Percentiles rank a stretch among this genome's conserved stretches.
Evolutionary conservation across 192 early-diverging fungal genomes (phyloP).

Genomic region (Coemansia sp.): DNA sequence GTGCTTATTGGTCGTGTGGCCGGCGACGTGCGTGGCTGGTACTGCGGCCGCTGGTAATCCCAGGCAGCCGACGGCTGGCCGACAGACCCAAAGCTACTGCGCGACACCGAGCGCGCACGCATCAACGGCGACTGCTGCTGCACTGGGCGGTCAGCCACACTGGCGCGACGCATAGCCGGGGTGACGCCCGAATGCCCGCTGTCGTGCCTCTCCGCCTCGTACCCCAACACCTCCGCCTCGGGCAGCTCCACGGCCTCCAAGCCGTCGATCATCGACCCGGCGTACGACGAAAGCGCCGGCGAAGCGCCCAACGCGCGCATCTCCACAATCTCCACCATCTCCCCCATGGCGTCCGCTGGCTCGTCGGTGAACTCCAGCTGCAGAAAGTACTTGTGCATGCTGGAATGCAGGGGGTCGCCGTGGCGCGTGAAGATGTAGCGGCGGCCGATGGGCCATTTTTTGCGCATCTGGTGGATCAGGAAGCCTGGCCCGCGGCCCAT

Average conservation of each 20-base stretch:
- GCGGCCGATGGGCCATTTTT: slow-evolving; percentile 49
- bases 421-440: slow-evolving; percentile 50
- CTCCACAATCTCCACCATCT: slow-evolving; percentile 40
- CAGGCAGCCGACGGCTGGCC: not conserved
- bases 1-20: not conserved
- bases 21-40: not conserved
- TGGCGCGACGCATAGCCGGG: not conserved
- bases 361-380: slow-evolving; percentile 48
- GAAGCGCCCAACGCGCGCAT: slow-evolving; percentile 27
- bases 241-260: slow-evolving; percentile 41
- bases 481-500: slow-evolving; percentile 44
- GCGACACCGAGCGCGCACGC: slow-evolving; percentile 39
- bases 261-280: slow-evolving; percentile 48
- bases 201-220: slow-evolving; percentile 4
- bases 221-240: slow-evolving; percentile 25
- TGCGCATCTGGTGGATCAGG: slow-evolving; percentile 46
- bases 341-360: not conserved
- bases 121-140: slow-evolving; percentile 19
- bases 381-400: slow-evolving; percentile 52
- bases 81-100: slow-evolving; percentile 34
- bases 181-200: slow-evolving; percentile 5
- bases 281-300: slow-evolving; percentile 35
- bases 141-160: slow-evolving; percentile 1
- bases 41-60: not conserved
- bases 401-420: slow-evolving; percentile 48